Percentiles rank a stretch among this genome's conserved stretches.
Conservation (phyloP, 2,329 filamentous ascomycete species). For the Ascocoryne sarcoides region DNA sequence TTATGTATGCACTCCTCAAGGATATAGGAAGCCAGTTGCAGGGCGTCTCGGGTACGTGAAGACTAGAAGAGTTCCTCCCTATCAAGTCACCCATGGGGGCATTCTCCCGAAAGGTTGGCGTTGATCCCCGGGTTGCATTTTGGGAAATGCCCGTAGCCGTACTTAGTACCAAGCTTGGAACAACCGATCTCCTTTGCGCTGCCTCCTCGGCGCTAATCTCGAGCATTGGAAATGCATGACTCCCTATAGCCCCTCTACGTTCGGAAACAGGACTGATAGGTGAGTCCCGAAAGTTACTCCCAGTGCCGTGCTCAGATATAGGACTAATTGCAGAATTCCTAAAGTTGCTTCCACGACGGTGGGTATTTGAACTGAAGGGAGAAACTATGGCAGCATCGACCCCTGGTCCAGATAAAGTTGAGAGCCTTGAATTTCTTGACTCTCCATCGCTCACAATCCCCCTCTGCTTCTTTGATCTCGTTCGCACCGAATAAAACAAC, state of each 20-base stretch:
- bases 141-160: too few species aligned
- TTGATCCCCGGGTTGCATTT: not conserved
- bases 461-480: too few species aligned
- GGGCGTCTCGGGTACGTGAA: not conserved
- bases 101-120: not conserved
- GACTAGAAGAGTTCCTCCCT: not conserved
- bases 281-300: not conserved
- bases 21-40: conserved; percentile 10
- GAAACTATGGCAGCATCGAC: too few species aligned
- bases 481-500: too few species aligned
- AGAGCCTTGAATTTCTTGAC: not conserved
- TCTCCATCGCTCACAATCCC: not conserved
- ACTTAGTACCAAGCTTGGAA: not conserved
- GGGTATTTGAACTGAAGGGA: too few species aligned
- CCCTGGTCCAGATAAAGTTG: not conserved
- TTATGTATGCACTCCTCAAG: conserved; percentile 7
- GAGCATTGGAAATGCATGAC: not conserved
- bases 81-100: not conserved
- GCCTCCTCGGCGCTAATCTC: conserved; percentile 4
- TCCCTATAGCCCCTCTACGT: not conserved
- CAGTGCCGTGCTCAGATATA: not conserved
- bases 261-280: not conserved
- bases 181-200: not conserved
- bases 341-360: not conserved
- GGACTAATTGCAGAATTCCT: too few species aligned